Percentiles rank a stretch among this genome's conserved stretches.
phyloP scores from a whole-genome alignment of 2,329 filamentous ascomycete species.

The Pseudocercospora pini-densiflorae region DNA sequence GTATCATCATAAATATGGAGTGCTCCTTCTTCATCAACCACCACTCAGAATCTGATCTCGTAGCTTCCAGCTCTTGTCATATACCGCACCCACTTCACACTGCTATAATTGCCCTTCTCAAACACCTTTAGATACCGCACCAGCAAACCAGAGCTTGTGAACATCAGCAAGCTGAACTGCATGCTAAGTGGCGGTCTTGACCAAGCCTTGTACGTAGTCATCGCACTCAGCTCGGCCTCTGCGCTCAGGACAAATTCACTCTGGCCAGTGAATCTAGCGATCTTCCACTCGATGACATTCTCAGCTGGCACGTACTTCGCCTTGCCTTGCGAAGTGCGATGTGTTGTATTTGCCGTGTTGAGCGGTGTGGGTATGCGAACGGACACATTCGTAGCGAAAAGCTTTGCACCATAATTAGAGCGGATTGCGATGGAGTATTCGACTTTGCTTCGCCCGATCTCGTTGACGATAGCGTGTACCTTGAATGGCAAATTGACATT shows the following conservation, averaged over 20 bases:
- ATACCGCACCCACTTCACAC: slow-evolving; percentile 98
- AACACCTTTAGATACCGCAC: slow-evolving; percentile 98
- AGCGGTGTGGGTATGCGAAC: slow-evolving; percentile 93
- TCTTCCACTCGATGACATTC: slow-evolving; percentile 99
- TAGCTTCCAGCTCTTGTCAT: slow-evolving; percentile 99
- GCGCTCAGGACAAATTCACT: slow-evolving; percentile 94
- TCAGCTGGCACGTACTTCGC: slow-evolving; percentile 98
- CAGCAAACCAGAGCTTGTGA: slow-evolving; percentile 89
- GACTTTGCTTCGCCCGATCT: slow-evolving; percentile 94
- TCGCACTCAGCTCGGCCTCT: slow-evolving; percentile 89
- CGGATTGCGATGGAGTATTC: slow-evolving; percentile 98
- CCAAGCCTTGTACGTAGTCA: slow-evolving; percentile 99
- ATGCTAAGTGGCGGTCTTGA: slow-evolving; percentile 88
- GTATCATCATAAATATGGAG: neutral
- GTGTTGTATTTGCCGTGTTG: slow-evolving; percentile 92
- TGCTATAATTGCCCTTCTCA: slow-evolving; percentile 98
- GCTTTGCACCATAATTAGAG: slow-evolving; percentile 93
- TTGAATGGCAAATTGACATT: slow-evolving; percentile 99
- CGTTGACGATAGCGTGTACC: slow-evolving; percentile 97
- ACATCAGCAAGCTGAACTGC: slow-evolving; percentile 95
- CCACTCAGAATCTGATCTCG: slow-evolving; percentile 65
- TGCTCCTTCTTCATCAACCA: neutral
- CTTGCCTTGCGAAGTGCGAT: slow-evolving; percentile 92
- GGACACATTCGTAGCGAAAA: slow-evolving; percentile 96
- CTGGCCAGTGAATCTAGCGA: slow-evolving; percentile 96